Conservation (phyloP, 2,329 filamentous ascomycete genomes). For the Curvularia sp. region DNA sequence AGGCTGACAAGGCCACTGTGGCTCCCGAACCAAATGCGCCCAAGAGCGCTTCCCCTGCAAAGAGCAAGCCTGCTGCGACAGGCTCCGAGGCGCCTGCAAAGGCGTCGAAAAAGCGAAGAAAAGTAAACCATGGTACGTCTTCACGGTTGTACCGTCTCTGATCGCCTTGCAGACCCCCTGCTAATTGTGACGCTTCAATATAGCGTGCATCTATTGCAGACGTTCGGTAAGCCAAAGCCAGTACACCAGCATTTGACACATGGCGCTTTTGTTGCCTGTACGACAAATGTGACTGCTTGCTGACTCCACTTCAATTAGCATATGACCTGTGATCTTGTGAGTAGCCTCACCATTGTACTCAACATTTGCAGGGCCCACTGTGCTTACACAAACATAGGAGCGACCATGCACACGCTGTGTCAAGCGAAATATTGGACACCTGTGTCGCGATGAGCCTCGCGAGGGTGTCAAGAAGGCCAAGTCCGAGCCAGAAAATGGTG, state of each 20-base stretch:
- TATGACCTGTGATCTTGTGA: constrained; percentile 62
- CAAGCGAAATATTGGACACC: constrained; percentile 97
- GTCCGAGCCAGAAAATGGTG: constrained; percentile 52
- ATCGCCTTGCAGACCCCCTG: constrained; percentile 33
- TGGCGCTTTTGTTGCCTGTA: constrained; percentile 27
- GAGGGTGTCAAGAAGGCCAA: constrained; percentile 83
- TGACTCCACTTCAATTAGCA: constrained; percentile 51
- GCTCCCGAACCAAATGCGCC: constrained; percentile 33
- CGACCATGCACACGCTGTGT: constrained; percentile 96
- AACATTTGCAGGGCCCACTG: constrained; percentile 43
- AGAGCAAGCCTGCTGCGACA: constrained; percentile 39
- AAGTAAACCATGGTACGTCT: constrained; percentile 60
- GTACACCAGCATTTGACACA: constrained; percentile 32
- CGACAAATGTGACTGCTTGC: constrained; percentile 35
- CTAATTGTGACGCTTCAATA: constrained; percentile 33
- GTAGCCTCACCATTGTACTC: constrained; percentile 26
- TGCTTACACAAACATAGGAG: constrained; percentile 65
- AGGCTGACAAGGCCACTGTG: constrained; percentile 39
- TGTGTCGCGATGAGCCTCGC: constrained; percentile 96
- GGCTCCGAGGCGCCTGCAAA: constrained; percentile 42
- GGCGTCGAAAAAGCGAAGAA: constrained; percentile 58
- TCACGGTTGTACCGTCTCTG: constrained; percentile 32
- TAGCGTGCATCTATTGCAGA: constrained; percentile 61
- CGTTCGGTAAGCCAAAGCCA: constrained; percentile 55
- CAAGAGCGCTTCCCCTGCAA: constrained; percentile 40